Evolutionary conservation across 2,329 filamentous ascomycete genomes (phyloP).

Genomic region (Berkeleyomyces rouxiae): DNA sequence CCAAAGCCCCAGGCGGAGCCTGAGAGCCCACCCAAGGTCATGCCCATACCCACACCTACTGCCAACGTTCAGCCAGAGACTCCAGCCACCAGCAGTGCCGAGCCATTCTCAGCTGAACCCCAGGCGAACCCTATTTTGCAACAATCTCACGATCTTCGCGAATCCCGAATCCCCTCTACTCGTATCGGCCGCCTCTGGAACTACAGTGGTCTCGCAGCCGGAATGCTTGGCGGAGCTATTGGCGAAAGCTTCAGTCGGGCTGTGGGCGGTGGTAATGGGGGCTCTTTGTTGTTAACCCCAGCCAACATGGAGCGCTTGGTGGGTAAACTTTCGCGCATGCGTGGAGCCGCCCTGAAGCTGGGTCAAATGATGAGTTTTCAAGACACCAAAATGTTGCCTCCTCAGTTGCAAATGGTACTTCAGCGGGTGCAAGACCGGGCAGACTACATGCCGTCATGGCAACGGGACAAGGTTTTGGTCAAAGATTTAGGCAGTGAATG

Average conservation of each 20-base stretch:
- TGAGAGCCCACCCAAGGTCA: background rate
- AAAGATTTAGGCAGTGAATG: slow-evolving; percentile 69
- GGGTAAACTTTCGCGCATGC: slow-evolving; percentile 84
- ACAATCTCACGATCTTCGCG: slow-evolving; percentile 51
- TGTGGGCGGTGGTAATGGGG: slow-evolving; percentile 46
- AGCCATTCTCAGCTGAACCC: background rate
- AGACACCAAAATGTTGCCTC: slow-evolving; percentile 86
- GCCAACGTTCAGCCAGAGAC: slow-evolving; percentile 24
- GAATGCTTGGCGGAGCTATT: slow-evolving; percentile 86
- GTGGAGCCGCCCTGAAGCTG: slow-evolving; percentile 88
- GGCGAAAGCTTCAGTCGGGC: slow-evolving; percentile 69
- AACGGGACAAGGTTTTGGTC: slow-evolving; percentile 68
- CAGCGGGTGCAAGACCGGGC: slow-evolving; percentile 91
- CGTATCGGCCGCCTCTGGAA: slow-evolving; percentile 83
- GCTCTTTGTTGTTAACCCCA: slow-evolving; percentile 71
- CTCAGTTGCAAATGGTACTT: slow-evolving; percentile 71
- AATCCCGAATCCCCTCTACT: slow-evolving; percentile 81
- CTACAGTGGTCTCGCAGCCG: slow-evolving; percentile 80
- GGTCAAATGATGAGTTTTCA: slow-evolving; percentile 98
- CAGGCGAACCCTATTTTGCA: slow-evolving; percentile 15
- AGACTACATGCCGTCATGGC: slow-evolving; percentile 93
- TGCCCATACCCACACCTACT: background rate
- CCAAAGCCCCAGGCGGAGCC: background rate
- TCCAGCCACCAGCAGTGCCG: background rate
- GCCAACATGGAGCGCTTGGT: slow-evolving; percentile 89